Evolutionary conservation across 495 filamentous ascomycete species (phyloP).

Genomic region (Podospora pseudocomata): DNA sequence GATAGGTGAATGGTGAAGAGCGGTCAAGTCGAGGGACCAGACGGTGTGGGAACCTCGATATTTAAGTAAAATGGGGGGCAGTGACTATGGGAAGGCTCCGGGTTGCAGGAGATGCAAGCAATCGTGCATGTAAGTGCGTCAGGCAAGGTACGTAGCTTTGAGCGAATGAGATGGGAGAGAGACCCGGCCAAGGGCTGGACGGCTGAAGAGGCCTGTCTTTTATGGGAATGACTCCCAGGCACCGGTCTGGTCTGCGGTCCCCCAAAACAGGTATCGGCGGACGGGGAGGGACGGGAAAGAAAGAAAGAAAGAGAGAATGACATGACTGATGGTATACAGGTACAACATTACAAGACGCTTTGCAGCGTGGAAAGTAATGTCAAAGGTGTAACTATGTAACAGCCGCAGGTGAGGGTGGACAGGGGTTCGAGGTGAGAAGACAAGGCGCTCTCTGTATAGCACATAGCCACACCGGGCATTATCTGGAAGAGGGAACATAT

Average conservation of each 20-base stretch:
- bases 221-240: slow-evolving; percentile 6
- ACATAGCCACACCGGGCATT: not conserved
- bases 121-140: slow-evolving; percentile 5
- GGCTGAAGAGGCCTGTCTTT: slow-evolving; percentile 1
- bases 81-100: not conserved
- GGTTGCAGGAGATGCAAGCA: not conserved
- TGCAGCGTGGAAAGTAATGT: not conserved
- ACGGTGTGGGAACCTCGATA: slow-evolving; percentile 2
- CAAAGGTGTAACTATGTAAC: not conserved
- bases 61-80: not conserved
- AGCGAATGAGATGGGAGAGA: slow-evolving; percentile 2
- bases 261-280: not conserved
- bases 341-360: not conserved
- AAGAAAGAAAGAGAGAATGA: not conserved
- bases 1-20: not conserved
- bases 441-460: not conserved
- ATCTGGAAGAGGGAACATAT: not conserved
- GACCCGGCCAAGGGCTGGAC: not conserved
- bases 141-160: slow-evolving; percentile 6
- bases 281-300: not conserved
- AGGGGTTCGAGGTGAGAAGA: slow-evolving; percentile 2
- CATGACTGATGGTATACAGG: not conserved
- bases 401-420: not conserved
- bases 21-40: not conserved
- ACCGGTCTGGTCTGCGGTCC: not conserved